phyloP scores from a whole-genome alignment of 495 filamentous ascomycete genomes.

The Penicillium bialowiezense region DNA sequence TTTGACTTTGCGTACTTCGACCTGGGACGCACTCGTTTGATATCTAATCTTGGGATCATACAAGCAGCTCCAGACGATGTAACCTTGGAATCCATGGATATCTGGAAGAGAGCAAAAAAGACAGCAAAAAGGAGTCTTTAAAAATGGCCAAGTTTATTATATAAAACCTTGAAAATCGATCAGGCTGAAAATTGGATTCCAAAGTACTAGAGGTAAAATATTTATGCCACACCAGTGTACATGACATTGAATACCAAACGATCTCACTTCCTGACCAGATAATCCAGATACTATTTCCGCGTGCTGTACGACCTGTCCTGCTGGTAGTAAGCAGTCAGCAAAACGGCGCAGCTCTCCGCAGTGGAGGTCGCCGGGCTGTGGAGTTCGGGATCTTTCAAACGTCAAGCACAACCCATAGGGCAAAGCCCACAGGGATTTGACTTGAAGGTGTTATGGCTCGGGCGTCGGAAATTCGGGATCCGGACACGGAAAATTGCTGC shows the following conservation, averaged over 20 bases:
- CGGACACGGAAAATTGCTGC: conserved; percentile 7
- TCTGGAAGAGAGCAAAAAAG: no score
- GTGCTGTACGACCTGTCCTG: neutral
- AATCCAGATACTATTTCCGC: neutral
- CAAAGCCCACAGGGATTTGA: neutral
- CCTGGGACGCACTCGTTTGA: no score
- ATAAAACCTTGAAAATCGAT: no score
- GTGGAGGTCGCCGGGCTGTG: conserved; percentile 14
- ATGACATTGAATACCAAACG: neutral
- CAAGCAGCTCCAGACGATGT: no score
- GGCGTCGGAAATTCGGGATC: conserved; percentile 21
- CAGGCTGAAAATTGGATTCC: no score
- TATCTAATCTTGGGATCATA: no score
- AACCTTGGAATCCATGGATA: no score
- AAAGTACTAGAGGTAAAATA: no score
- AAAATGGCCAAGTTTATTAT: no score
- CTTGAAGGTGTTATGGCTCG: conserved; percentile 1
- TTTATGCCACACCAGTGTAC: no score
- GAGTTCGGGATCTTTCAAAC: conserved; percentile 4
- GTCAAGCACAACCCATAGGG: neutral
- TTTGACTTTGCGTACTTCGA: no score
- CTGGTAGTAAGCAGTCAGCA: neutral
- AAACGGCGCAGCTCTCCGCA: conserved; percentile 10
- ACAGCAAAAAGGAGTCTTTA: no score
- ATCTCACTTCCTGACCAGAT: neutral